Conservation (phyloP, 164 flowering plant genomes). For the Kalanchoe fedtschenkoi region DNA sequence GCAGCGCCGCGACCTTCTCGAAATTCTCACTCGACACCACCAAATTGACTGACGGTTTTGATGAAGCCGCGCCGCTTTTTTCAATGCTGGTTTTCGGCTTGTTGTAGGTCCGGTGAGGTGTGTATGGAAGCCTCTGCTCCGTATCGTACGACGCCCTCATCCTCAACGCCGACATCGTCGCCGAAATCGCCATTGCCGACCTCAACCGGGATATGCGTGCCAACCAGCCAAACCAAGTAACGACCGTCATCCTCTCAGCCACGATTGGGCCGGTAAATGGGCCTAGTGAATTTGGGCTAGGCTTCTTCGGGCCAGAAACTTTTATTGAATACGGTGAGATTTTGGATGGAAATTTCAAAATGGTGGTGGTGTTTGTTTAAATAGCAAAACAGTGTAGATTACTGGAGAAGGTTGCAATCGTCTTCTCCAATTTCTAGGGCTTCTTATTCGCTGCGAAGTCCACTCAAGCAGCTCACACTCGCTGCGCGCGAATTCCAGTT, state of each 20-base stretch:
- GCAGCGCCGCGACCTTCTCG: neutral
- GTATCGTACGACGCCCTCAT: slow-evolving; percentile 48
- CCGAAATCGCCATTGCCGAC: neutral
- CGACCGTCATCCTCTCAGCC: neutral
- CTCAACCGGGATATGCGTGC: neutral
- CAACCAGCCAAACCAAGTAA: neutral
- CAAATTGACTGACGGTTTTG: neutral
- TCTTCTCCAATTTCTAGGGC: neutral
- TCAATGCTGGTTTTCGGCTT: slow-evolving; percentile 10
- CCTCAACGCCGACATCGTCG: slow-evolving; percentile 12
- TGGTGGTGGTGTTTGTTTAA: neutral
- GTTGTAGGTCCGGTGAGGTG: slow-evolving; percentile 25
- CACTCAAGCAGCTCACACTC: neutral
- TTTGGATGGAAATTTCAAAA: neutral
- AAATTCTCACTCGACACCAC: slow-evolving; percentile 5
- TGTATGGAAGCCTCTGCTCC: slow-evolving; percentile 34
- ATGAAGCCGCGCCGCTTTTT: slow-evolving; percentile 5
- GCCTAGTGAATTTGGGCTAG: neutral
- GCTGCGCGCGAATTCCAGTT: neutral
- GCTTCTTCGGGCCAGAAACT: neutral
- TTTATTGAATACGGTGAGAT: neutral
- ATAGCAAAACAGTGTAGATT: neutral
- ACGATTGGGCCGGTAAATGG: neutral
- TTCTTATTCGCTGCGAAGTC: neutral
- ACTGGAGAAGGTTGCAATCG: neutral